phyloP scores from a whole-genome alignment of 176 grass and related monocot genomes.

The Oryza nivara region DNA sequence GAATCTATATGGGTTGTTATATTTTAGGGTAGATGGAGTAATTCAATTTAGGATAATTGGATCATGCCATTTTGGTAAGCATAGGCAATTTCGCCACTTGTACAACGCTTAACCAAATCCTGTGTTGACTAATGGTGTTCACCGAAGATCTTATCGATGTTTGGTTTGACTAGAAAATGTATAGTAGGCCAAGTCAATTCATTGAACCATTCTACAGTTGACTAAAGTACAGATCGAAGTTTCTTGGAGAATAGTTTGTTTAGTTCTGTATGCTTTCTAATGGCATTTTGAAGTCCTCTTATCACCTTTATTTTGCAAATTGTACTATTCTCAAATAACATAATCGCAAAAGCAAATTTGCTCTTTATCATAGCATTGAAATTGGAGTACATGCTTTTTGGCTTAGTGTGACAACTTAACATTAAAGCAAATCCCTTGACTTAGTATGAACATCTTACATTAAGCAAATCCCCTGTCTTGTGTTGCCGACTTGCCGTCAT shows the following conservation, averaged over 20 bases:
- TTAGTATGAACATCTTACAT: not conserved
- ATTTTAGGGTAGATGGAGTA: too few species aligned
- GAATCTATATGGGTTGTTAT: too few species aligned
- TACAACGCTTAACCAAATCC: too few species aligned
- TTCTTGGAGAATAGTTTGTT: not conserved
- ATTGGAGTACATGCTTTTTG: not conserved
- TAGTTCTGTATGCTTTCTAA: not conserved
- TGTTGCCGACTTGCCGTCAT: not conserved
- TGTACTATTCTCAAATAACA: not conserved
- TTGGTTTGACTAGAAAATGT: not conserved
- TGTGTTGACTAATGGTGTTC: not conserved
- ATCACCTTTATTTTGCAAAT: not conserved
- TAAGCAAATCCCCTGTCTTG: not conserved
- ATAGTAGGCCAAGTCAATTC: not conserved
- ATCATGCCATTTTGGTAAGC: not conserved
- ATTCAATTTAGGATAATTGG: too few species aligned
- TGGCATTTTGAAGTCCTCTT: not conserved
- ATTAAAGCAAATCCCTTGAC: not conserved
- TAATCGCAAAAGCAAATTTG: not conserved
- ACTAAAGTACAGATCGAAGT: constrained; percentile 19
- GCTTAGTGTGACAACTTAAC: not conserved
- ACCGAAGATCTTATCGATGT: not conserved
- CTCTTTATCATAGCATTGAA: not conserved
- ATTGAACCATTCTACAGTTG: constrained; percentile 17
- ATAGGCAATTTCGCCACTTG: not conserved